Percentiles rank a stretch among this genome's conserved stretches.
Evolutionary conservation across 2,329 filamentous ascomycete genomes (phyloP).

Genomic region (Colletotrichum australisinense): DNA sequence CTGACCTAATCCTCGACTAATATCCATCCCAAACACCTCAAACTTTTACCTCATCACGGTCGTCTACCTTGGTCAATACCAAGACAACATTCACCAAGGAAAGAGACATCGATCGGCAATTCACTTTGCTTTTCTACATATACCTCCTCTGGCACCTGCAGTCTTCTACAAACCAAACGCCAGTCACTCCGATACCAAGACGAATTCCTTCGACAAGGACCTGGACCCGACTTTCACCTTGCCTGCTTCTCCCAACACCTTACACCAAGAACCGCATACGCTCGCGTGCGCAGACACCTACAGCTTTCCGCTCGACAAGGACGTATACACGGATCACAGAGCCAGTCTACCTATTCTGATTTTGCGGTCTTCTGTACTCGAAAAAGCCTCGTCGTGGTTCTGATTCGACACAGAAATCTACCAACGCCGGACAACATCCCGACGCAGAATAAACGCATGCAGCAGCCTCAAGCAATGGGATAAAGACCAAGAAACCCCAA

Average conservation of each 20-base stretch:
- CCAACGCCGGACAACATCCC: background rate
- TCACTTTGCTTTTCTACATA: conserved; percentile 10
- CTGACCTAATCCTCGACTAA: conserved; percentile 30
- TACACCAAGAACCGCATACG: background rate
- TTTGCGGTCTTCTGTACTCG: background rate
- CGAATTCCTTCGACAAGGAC: background rate
- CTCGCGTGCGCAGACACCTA: conserved; percentile 16
- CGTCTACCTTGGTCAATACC: background rate
- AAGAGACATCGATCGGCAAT: background rate
- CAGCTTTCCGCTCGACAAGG: background rate
- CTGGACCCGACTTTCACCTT: background rate
- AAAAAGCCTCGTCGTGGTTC: background rate
- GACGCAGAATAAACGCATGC: conserved; percentile 10
- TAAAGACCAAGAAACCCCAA: conserved; percentile 17
- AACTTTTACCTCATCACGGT: conserved; percentile 28
- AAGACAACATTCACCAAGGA: background rate
- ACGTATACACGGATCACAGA: conserved; percentile 1
- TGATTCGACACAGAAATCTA: conserved; percentile 8
- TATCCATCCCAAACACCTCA: conserved; percentile 10
- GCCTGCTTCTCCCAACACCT: conserved; percentile 3
- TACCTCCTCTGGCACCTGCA: conserved; percentile 7
- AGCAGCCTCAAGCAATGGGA: conserved; percentile 33
- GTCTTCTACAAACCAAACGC: background rate
- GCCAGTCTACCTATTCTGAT: background rate
- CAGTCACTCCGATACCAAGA: background rate